Evolutionary conservation across 2,329 filamentous ascomycete genomes (phyloP).

Genomic region (Phoma sp.): DNA sequence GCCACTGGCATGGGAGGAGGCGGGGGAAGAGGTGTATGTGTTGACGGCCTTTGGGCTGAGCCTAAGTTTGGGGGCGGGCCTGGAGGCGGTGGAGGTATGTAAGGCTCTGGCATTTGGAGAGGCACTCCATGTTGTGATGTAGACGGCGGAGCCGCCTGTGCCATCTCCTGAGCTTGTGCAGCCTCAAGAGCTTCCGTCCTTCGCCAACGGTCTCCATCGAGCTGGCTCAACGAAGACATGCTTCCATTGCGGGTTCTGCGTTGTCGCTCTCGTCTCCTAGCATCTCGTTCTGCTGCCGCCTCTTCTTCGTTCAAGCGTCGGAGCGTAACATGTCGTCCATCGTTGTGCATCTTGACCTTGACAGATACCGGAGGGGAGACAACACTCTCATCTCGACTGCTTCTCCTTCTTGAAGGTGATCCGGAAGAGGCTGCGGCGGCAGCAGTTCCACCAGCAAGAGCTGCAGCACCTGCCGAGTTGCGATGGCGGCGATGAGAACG

Average conservation of each 20-base stretch:
- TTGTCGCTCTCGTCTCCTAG: conserved; percentile 57
- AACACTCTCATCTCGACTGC: conserved; percentile 51
- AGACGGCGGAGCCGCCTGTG: conserved; percentile 25
- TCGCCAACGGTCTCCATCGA: conserved; percentile 49
- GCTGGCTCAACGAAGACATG: conserved; percentile 47
- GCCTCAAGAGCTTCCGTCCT: conserved; percentile 48
- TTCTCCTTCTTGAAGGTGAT: conserved; percentile 40
- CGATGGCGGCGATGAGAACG: conserved; percentile 43
- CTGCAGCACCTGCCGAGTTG: conserved; percentile 29
- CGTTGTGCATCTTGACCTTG: conserved; percentile 70
- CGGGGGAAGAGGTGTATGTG: conserved; percentile 34
- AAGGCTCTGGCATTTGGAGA: conserved; percentile 40
- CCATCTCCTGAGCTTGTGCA: conserved; percentile 41
- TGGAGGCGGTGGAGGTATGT: conserved; percentile 40
- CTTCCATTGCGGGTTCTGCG: conserved; percentile 47
- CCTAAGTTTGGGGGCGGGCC: conserved; percentile 35
- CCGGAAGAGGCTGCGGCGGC: conserved; percentile 34
- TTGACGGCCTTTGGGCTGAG: conserved; percentile 10
- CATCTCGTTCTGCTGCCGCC: conserved; percentile 65
- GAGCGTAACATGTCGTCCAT: conserved; percentile 68
- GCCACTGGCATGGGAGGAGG: conserved; percentile 45
- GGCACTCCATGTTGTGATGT: conserved; percentile 31
- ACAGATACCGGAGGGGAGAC: conserved; percentile 67
- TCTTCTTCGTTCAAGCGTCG: conserved; percentile 67
- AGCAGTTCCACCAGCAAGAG: conserved; percentile 34